phyloP scores from a whole-genome alignment of 2,329 filamentous ascomycete genomes.

The Fusarium fracticaudum region DNA sequence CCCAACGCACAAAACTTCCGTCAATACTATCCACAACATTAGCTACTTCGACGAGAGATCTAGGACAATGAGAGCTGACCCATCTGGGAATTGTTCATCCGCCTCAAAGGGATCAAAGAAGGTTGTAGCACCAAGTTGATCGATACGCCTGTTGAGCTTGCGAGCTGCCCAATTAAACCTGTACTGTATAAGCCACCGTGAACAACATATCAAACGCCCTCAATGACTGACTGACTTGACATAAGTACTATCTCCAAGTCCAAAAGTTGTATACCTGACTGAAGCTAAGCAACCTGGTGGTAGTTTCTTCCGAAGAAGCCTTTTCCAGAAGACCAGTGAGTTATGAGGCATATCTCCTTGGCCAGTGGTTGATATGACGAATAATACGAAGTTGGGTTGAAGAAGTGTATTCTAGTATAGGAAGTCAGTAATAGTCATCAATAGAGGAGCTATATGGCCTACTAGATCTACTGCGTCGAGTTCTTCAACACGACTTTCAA shows the following conservation, averaged over 20 bases:
- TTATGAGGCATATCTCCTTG: constrained; percentile 94
- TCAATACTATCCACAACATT: constrained; percentile 69
- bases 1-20: constrained; percentile 83
- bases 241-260: constrained; percentile 94
- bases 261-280: constrained; percentile 85
- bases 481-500: constrained; percentile 78
- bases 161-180: constrained; percentile 94
- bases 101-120: constrained; percentile 85
- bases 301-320: constrained; percentile 81
- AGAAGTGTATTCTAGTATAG: constrained; percentile 59
- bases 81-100: constrained; percentile 93
- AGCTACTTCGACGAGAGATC: background rate
- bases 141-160: constrained; percentile 84
- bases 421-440: constrained; percentile 9
- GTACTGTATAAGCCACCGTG: background rate
- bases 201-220: background rate
- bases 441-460: constrained; percentile 49
- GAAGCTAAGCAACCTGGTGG: constrained; percentile 73
- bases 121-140: constrained; percentile 82
- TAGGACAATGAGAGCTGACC: constrained; percentile 61
- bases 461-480: constrained; percentile 82
- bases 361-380: constrained; percentile 90
- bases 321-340: constrained; percentile 84
- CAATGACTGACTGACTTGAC: constrained; percentile 71
- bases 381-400: constrained; percentile 70